Conservation (phyloP, 345 rosid species). For the Camelina neglecta region DNA sequence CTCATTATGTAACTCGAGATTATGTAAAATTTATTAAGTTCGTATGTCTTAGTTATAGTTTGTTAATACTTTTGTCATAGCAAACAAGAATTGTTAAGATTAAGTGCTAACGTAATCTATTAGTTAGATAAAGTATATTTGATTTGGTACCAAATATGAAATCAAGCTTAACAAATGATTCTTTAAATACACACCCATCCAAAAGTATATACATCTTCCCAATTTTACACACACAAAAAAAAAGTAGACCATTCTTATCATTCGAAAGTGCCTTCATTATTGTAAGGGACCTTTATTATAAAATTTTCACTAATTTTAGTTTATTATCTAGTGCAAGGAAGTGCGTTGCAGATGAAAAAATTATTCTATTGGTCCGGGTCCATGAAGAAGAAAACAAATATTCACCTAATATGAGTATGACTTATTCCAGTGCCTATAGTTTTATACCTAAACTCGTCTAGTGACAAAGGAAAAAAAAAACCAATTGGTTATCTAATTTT, state of each 20-base stretch:
- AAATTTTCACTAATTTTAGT: background rate
- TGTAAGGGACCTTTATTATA: background rate
- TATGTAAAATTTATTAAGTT: background rate
- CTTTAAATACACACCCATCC: background rate
- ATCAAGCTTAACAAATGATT: constrained; percentile 13
- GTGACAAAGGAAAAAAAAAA: background rate
- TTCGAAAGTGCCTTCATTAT: background rate
- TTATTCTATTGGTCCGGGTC: constrained; percentile 22
- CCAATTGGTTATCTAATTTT: background rate
- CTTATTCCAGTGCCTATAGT: constrained; percentile 17
- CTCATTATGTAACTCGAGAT: background rate
- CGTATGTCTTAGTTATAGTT: background rate
- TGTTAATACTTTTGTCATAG: background rate
- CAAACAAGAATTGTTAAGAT: background rate
- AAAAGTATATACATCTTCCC: background rate
- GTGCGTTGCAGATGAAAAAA: constrained; percentile 17
- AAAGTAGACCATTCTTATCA: background rate
- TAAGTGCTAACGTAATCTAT: background rate
- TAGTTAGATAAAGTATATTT: background rate
- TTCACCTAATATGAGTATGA: constrained; percentile 37
- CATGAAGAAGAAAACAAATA: constrained; percentile 36
- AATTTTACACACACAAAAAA: background rate
- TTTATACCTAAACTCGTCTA: background rate
- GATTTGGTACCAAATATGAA: constrained; percentile 1
- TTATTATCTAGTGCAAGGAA: constrained; percentile 1